Conservation (phyloP, 2,329 filamentous ascomycete genomes). For the Paracorniculantispora psalliotae region DNA sequence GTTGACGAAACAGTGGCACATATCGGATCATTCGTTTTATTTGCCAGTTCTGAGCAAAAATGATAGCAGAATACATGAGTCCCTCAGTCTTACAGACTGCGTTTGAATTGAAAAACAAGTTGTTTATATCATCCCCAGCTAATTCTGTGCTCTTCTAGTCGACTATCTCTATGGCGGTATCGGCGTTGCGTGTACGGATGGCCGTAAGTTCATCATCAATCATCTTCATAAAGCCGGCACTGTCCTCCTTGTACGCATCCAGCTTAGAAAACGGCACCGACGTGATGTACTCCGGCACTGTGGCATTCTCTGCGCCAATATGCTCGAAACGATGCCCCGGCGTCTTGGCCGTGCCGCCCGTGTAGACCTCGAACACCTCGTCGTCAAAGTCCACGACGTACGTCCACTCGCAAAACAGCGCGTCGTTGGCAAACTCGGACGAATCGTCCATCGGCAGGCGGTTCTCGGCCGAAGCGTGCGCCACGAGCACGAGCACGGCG, state of each 20-base stretch:
- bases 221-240: background rate
- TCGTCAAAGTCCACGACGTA: slow-evolving; percentile 10
- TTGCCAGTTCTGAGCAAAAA: no score
- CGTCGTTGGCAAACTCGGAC: slow-evolving; percentile 8
- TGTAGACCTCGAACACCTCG: background rate
- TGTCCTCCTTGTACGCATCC: background rate
- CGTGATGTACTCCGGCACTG: background rate
- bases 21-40: no score
- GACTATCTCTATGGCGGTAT: background rate
- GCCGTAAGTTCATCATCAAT: background rate
- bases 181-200: background rate
- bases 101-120: no score
- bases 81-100: no score
- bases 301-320: background rate
- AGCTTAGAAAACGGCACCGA: slow-evolving; percentile 1
- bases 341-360: background rate
- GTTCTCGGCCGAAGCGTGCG: background rate
- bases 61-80: no score
- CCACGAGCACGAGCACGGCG: slow-evolving; percentile 4
- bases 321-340: background rate
- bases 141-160: no score
- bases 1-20: no score
- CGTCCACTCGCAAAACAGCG: slow-evolving; percentile 5
- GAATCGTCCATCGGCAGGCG: background rate
- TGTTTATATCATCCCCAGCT: no score